These are phyloP conservation scores for Cryomyces antarcticus DNA, from an alignment of 495 filamentous ascomycete genomes.

Conservation along the genomic window DNA sequence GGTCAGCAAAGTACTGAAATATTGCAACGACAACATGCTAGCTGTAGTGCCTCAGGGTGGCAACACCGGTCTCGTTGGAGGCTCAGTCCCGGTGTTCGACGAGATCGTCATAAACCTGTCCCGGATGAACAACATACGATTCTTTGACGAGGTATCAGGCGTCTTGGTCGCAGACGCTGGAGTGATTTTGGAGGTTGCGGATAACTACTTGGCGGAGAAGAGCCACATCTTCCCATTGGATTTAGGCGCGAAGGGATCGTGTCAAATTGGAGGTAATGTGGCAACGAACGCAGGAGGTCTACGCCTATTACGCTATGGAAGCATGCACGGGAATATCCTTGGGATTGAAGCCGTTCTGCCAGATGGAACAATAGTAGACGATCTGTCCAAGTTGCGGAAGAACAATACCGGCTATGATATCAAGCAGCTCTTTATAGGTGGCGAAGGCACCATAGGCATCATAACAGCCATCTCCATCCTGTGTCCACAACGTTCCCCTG, in stretches of 20 bases:
- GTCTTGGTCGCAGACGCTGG: slow-evolving; percentile 78
- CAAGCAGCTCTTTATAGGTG: slow-evolving; percentile 93
- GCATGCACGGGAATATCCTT: slow-evolving; percentile 77
- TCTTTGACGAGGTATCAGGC: slow-evolving; percentile 85
- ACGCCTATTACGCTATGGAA: slow-evolving; percentile 77
- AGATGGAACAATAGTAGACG: slow-evolving; percentile 77
- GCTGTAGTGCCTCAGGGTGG: slow-evolving; percentile 97
- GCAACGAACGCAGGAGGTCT: slow-evolving; percentile 89
- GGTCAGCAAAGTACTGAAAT: slow-evolving; percentile 69
- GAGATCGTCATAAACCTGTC: slow-evolving; percentile 85
- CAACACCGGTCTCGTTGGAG: slow-evolving; percentile 88
- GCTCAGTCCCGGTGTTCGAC: slow-evolving; percentile 88
- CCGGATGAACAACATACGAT: slow-evolving; percentile 75
- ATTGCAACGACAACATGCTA: slow-evolving; percentile 79
- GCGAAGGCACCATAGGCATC: slow-evolving; percentile 85
- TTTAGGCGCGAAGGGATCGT: slow-evolving; percentile 89
- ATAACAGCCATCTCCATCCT: slow-evolving; percentile 78
- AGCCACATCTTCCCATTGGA: slow-evolving; percentile 84
- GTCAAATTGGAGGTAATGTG: slow-evolving; percentile 97
- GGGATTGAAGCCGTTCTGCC: slow-evolving; percentile 85
- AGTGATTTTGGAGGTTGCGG: slow-evolving; percentile 72
- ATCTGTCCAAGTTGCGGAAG: slow-evolving; percentile 71
- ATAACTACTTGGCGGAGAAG: slow-evolving; percentile 59
- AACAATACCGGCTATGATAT: slow-evolving; percentile 98
- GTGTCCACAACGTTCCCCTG: slow-evolving; percentile 66